Evolutionary conservation across 192 early-diverging fungal species (phyloP), one percentile per base, ranked within the genome.

Genomic region (Umbelopsis sp.): DNA sequence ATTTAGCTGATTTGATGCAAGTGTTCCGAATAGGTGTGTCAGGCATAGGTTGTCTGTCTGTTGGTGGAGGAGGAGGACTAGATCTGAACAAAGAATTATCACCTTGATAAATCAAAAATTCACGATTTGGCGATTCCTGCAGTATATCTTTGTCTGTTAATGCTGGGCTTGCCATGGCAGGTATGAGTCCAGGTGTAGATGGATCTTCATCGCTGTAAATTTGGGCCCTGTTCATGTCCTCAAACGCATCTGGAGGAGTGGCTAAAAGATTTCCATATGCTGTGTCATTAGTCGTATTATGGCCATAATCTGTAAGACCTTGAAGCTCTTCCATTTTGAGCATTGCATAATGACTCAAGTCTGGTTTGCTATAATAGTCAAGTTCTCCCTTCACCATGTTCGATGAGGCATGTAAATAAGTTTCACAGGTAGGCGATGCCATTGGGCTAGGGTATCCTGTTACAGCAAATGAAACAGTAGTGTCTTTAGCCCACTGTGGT

Each of bases 81-180:
- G 48, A 49, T 20, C 16, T 21, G 20, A 49, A 49, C 5, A 49
- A 49, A 16, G 48, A 4, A 49, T 49, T 49, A 20, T 49, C 48
- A 21, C 48, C 48, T 6, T 49, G 16, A 61, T 61, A 61, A 25
- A 61, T 61, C 55, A 61, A n/a, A 16, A 61, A 61, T 30, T 61
- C 55, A 61, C 55, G 33, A 61, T 33, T 33, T 0, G 53, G 2
- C 27, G 27, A 10, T 13, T 58, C 53, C 33, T 58, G 55, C 11
- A 30, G 15, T 2, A 35, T 5, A 15, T 61, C 23, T 18, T 61
- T 25, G 0, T 61, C 55, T 61, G 25, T 25, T 25, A 61, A 18
- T 7, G 25, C 55, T 12, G 55, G 55, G 18, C 55, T 61, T 15
- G 55, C 55, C 33, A 61, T 35, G 4, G 55, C 22, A 52, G 51